Percentiles rank a stretch among this genome's conserved stretches.
Conservation (phyloP, 1,284 basidiomycete genomes). For the Ganoderma lingzhi region DNA sequence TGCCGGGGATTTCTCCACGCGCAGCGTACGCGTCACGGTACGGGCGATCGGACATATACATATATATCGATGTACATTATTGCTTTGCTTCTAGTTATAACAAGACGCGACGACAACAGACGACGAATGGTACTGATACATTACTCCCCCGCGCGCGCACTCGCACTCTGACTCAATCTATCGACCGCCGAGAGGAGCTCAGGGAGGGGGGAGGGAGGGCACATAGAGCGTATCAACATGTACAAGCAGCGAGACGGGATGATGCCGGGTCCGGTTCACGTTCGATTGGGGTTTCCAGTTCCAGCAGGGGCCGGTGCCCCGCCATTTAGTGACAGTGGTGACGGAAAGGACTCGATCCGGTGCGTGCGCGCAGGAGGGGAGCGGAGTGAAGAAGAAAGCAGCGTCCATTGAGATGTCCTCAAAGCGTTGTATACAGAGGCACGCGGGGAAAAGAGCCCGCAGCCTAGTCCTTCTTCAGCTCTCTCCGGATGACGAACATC, state of each 20-base stretch:
- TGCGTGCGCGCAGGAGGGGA: slow-evolving; percentile 1
- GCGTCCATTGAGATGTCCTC: slow-evolving; percentile 15
- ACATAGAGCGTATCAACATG: slow-evolving; percentile 18
- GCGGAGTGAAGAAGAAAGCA: neutral
- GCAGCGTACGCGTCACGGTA: too few species aligned
- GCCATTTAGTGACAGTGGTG: neutral
- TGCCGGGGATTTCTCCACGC: too few species aligned
- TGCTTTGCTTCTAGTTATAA: slow-evolving; percentile 26
- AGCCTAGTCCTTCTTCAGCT: slow-evolving; percentile 73
- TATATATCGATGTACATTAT: slow-evolving; percentile 19
- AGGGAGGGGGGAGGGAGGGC: slow-evolving; percentile 19
- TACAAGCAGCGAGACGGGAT: slow-evolving; percentile 7
- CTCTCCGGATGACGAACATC: slow-evolving; percentile 75
- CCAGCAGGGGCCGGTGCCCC: neutral
- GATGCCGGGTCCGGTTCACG: neutral
- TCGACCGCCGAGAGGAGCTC: slow-evolving; percentile 10
- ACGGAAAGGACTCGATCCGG: slow-evolving; percentile 1
- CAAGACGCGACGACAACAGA: slow-evolving; percentile 15
- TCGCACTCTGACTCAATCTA: slow-evolving; percentile 14
- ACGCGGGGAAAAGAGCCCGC: slow-evolving; percentile 4
- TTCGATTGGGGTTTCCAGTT: neutral
- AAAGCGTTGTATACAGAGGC: neutral
- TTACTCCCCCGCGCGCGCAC: slow-evolving; percentile 28
- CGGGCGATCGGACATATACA: too few species aligned
- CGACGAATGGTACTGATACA: slow-evolving; percentile 30